phyloP scores from a whole-genome alignment of 768 basidiomycete species.

The Mycena haematopus region DNA sequence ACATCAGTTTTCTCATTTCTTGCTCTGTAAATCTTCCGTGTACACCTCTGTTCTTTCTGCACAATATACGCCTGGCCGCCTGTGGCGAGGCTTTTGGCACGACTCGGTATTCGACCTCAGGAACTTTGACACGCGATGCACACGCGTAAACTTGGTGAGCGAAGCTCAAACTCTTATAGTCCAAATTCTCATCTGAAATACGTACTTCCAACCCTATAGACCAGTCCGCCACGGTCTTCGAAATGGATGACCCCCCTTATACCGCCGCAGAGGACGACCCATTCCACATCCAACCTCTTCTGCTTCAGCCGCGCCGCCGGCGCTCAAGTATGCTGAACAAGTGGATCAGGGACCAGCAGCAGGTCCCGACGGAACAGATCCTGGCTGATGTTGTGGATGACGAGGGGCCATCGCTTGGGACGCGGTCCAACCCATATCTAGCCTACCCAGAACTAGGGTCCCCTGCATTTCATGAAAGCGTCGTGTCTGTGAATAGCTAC shows the following conservation, averaged over 20 bases:
- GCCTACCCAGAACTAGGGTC: constrained; percentile 49
- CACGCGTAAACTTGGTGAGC: constrained; percentile 32
- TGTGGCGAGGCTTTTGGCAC: constrained; percentile 15
- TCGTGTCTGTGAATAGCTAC: constrained; percentile 49
- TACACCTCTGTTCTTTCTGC: constrained; percentile 26
- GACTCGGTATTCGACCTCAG: constrained; percentile 21
- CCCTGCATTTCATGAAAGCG: constrained; percentile 30
- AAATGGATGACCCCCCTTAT: constrained; percentile 52
- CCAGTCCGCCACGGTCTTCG: constrained; percentile 23
- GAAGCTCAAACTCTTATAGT: constrained; percentile 25
- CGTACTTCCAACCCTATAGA: constrained; percentile 30
- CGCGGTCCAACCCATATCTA: constrained; percentile 46
- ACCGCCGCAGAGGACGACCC: constrained; percentile 60
- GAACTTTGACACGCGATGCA: constrained; percentile 27
- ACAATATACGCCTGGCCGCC: constrained; percentile 27
- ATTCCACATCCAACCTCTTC: constrained; percentile 48
- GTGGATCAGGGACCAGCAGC: constrained; percentile 60
- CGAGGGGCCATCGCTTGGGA: constrained; percentile 29
- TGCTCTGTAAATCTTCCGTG: constrained; percentile 27
- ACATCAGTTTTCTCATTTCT: constrained; percentile 6
- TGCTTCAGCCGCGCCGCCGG: constrained; percentile 43
- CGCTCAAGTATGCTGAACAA: constrained; percentile 60
- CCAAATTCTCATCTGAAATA: constrained; percentile 25
- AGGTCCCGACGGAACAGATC: constrained; percentile 13
- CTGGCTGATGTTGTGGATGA: constrained; percentile 20